phyloP scores from a whole-genome alignment of 2,329 filamentous ascomycete species.

The Cladosporium velox region DNA sequence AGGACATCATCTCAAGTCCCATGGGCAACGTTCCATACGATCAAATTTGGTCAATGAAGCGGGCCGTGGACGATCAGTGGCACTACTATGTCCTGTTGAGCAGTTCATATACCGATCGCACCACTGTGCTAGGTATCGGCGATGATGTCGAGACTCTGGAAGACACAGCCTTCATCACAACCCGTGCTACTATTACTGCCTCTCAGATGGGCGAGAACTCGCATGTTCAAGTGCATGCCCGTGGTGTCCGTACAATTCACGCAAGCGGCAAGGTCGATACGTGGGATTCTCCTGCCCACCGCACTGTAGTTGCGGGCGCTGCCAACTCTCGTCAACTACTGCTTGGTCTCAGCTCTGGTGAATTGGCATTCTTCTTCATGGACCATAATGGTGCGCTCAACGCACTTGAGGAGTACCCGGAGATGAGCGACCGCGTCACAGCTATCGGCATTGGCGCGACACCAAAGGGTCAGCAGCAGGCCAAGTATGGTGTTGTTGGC shows the following conservation, averaged over 20 bases:
- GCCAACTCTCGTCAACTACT: constrained; percentile 93
- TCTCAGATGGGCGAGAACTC: constrained; percentile 93
- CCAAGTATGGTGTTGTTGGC: constrained; percentile 91
- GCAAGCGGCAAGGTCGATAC: constrained; percentile 78
- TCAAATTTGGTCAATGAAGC: constrained; percentile 87
- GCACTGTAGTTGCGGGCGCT: constrained; percentile 90
- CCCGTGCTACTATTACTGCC: constrained; percentile 85
- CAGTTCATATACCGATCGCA: constrained; percentile 50
- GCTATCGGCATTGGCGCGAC: constrained; percentile 92
- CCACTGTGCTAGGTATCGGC: constrained; percentile 89
- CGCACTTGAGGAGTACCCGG: constrained; percentile 73
- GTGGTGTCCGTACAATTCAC: constrained; percentile 88
- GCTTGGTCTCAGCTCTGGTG: constrained; percentile 89
- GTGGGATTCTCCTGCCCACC: constrained; percentile 90
- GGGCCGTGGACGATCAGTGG: constrained; percentile 76
- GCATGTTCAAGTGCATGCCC: constrained; percentile 92
- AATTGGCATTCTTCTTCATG: constrained; percentile 98
- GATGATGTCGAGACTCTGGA: constrained; percentile 96
- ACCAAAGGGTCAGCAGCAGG: constrained; percentile 83
- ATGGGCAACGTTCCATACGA: constrained; percentile 37
- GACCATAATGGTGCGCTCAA: constrained; percentile 89
- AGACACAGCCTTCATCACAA: constrained; percentile 87
- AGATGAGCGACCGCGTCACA: constrained; percentile 94
- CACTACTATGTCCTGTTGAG: constrained; percentile 94
- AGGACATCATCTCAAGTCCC: constrained; percentile 56